A percentile compares a stretch with the other conserved stretches of the same genome.
Conservation (phyloP, 2,329 filamentous ascomycete genomes). For the Pestalotiopsis sp. region DNA sequence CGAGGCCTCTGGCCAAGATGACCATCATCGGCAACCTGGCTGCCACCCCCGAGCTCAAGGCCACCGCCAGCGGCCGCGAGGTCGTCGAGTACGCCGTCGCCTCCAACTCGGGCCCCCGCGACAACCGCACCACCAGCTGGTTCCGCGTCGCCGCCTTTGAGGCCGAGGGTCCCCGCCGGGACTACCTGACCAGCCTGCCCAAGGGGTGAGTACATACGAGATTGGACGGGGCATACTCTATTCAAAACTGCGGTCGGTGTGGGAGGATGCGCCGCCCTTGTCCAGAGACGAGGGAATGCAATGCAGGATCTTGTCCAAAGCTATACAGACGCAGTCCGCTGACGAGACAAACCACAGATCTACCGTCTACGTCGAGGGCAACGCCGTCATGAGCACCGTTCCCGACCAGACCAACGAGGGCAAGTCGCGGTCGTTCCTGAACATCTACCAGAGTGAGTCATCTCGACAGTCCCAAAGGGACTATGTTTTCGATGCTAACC, state of each 20-base stretch:
- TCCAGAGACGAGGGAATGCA: neutral
- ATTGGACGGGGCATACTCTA: neutral
- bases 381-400: conserved; percentile 70
- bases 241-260: too few relatives aligned
- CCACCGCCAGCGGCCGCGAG: conserved; percentile 72
- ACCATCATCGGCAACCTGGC: conserved; percentile 85
- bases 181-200: conserved; percentile 72
- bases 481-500: neutral
- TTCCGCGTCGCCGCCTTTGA: conserved; percentile 79
- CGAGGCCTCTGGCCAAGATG: conserved; percentile 74
- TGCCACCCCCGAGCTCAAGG: conserved; percentile 73
- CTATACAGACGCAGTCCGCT: conserved; percentile 17
- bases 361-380: conserved; percentile 81
- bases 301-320: neutral
- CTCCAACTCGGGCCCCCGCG: conserved; percentile 65
- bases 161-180: conserved; percentile 67
- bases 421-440: conserved; percentile 66
- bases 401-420: conserved; percentile 71
- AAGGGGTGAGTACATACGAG: conserved; percentile 74
- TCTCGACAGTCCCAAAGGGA: neutral
- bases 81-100: conserved; percentile 79
- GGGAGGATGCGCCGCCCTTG: neutral
- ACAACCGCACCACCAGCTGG: conserved; percentile 81
- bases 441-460: conserved; percentile 77
- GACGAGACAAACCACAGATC: conserved; percentile 54